Base-by-base conservation (phyloP, 805 yeast species). In the Metschnikowia bowlesiae region DNA sequence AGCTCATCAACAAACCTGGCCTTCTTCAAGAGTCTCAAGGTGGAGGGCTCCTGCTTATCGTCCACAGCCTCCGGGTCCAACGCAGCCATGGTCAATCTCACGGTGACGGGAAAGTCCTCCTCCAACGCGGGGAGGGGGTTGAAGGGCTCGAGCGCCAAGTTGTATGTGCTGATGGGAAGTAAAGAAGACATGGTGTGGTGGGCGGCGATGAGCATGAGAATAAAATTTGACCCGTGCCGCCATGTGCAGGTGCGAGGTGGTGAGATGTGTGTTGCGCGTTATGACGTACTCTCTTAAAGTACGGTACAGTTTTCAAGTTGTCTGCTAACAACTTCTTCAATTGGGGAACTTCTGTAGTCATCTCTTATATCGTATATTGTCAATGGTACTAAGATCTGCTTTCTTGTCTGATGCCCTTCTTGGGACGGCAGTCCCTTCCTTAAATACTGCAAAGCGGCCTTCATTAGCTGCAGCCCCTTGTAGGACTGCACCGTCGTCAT, bases 31-130 rank as follows among this genome's bases (percentile, higher is more conserved):
- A 92, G 80, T 76, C 96, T 86, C 65, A 94, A 79, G 62, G 97
- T 89, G 32, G 96, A 84, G 58, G 98, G 97, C 61, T 80, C 84
- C 58, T 78, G 83, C 62, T 82, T 82, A 56, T 84, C 90, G 62
- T 89, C 96, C 60, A 81, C 83, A 31, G 95, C 79, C 64, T 84
- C 87, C 55, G 97, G 96, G 73, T 92, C 97, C 63, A 94, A 78
- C 53, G 99, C 96, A 56, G 97, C 99, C 81, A 92, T 80, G 48
- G 98, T 91, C 63, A 92, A 69, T 72, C 96, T 87, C 60, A 92
- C 83, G 54, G 97, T 85, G 59, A 88, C 87, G 46, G 97, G 97
- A 68, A 83, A 84, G 53, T 87, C 95, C 53, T 83, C 85, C 56
- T 85, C 88, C 65, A 88, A 82, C 53, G 97, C 96, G 46, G 90